These are phyloP conservation scores for Backusella tarrabulga DNA, from an alignment of 192 early-diverging fungal species.

Conservation along the genomic window DNA sequence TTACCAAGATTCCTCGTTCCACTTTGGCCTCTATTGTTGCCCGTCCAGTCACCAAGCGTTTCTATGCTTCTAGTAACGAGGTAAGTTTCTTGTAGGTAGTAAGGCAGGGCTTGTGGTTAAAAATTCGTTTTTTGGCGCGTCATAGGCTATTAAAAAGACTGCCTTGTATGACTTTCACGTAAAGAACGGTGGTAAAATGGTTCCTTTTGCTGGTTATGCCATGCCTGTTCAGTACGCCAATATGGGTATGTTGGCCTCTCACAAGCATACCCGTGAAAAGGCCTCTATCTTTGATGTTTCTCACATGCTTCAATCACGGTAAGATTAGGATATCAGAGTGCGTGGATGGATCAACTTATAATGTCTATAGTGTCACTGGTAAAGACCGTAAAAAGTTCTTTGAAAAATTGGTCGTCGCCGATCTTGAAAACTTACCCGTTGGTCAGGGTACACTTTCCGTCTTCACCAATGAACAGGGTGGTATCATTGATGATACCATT, in stretches of 20 bases:
- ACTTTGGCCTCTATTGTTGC: not conserved
- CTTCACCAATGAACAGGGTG: conserved; percentile 94
- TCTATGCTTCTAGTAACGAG: conserved; percentile 14
- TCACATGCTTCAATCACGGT: conserved; percentile 96
- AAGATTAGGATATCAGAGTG: not conserved
- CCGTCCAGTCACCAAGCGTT: conserved; percentile 5
- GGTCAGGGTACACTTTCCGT: conserved; percentile 85
- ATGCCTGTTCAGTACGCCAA: conserved; percentile 94
- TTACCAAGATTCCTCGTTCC: conserved; percentile 9
- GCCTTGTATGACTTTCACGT: conserved; percentile 93
- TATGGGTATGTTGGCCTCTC: conserved; percentile 85
- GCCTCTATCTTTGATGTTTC: conserved; percentile 97
- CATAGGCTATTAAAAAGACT: conserved; percentile 63
- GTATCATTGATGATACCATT: conserved; percentile 98
- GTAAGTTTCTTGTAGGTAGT: not conserved
- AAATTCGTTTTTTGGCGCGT: not conserved
- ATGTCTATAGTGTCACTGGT: conserved; percentile 66
- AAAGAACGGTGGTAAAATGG: conserved; percentile 92
- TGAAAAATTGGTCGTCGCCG: conserved; percentile 88
- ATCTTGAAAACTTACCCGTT: conserved; percentile 77
- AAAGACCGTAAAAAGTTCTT: conserved; percentile 86
- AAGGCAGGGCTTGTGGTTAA: too few relatives aligned
- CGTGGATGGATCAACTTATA: not conserved
- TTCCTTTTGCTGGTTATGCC: conserved; percentile 94
- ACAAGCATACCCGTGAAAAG: conserved; percentile 83